These are phyloP conservation scores for Tolypocladium inflatum DNA, from an alignment of 2,329 filamentous ascomycete genomes.

Conservation along the genomic window DNA sequence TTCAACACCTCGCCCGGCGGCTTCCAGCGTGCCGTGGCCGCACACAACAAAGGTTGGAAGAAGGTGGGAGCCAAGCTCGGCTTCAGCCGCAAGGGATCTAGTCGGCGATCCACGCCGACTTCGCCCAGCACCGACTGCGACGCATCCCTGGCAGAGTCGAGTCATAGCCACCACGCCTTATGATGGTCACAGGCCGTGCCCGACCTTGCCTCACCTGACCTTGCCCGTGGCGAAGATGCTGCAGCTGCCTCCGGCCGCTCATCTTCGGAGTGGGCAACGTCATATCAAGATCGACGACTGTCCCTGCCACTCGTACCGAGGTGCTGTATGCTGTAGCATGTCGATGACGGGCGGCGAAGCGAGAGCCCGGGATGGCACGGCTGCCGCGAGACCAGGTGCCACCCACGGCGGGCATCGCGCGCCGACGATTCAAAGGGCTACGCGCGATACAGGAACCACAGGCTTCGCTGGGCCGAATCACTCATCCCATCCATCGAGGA, in stretches of 20 bases:
- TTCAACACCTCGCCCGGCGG: slow-evolving; percentile 42
- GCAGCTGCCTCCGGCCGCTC: background rate
- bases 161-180: slow-evolving; percentile 29
- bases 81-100: slow-evolving; percentile 41
- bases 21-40: slow-evolving; percentile 52
- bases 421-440: too few species aligned
- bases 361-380: slow-evolving; percentile 26
- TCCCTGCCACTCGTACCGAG: too few species aligned
- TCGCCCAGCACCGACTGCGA: slow-evolving; percentile 32
- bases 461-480: too few species aligned
- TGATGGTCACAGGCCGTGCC: slow-evolving; percentile 50
- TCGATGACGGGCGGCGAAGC: too few species aligned
- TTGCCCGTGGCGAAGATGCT: background rate
- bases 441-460: too few species aligned
- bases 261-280: slow-evolving; percentile 29
- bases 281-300: slow-evolving; percentile 22
- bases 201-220: slow-evolving; percentile 8
- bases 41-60: slow-evolving; percentile 51
- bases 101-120: slow-evolving; percentile 31
- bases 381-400: slow-evolving; percentile 19
- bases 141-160: slow-evolving; percentile 22
- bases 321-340: slow-evolving; percentile 35
- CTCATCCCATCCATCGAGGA: too few species aligned
- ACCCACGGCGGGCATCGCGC: too few species aligned
- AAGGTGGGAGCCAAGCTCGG: slow-evolving; percentile 54